Evolutionary conservation across 768 basidiomycete genomes (phyloP).

Genomic region (Botryobasidium botryosum): DNA sequence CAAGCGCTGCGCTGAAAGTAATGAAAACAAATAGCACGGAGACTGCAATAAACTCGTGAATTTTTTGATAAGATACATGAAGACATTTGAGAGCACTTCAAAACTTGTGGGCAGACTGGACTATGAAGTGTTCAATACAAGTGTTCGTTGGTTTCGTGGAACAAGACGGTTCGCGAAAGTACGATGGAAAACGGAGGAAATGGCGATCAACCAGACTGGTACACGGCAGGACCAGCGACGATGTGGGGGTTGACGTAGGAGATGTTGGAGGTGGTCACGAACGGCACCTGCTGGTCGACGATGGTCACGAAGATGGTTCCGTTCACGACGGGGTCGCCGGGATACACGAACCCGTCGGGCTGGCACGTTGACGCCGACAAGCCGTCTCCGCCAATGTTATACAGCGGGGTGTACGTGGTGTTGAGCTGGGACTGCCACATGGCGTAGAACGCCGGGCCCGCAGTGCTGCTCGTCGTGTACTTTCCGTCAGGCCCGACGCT

Average conservation of each 20-base stretch:
- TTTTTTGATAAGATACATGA: too few species aligned
- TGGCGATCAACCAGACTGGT: slow-evolving; percentile 29
- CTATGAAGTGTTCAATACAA: too few species aligned
- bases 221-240: slow-evolving; percentile 38
- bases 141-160: too few species aligned
- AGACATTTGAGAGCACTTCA: too few species aligned
- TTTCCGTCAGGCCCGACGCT: slow-evolving; percentile 31
- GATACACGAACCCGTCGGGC: slow-evolving; percentile 33
- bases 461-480: slow-evolving; percentile 34
- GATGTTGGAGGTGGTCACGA: slow-evolving; percentile 46
- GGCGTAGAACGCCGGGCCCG: slow-evolving; percentile 28
- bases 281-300: slow-evolving; percentile 29
- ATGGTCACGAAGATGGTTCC: slow-evolving; percentile 40
- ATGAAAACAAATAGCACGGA: too few species aligned
- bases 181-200: too few species aligned
- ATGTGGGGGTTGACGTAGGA: slow-evolving; percentile 34
- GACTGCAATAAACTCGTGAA: too few species aligned
- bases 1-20: too few species aligned
- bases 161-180: too few species aligned
- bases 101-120: too few species aligned
- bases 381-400: slow-evolving; percentile 25
- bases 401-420: slow-evolving; percentile 37
- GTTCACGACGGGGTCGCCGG: slow-evolving; percentile 29
- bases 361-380: slow-evolving; percentile 30
- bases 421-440: slow-evolving; percentile 47